Evolutionary conservation across 2,329 filamentous ascomycete species (phyloP), one percentile per base, ranked within the genome.

Genomic region (Ambrosiella cleistominuta): DNA sequence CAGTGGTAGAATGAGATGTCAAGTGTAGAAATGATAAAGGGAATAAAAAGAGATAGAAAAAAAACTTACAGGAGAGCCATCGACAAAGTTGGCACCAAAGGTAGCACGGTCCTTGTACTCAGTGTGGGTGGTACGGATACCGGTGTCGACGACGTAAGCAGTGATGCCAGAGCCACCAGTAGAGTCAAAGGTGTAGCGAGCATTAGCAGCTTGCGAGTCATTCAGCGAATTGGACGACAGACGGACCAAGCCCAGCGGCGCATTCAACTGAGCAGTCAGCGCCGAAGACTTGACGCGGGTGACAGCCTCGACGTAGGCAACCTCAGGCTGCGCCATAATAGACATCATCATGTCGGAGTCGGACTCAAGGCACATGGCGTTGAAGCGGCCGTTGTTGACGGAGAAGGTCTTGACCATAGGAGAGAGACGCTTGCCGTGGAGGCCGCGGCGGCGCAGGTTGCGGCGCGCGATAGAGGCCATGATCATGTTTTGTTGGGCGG

Each of bases 121-220:
- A 49, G 66, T 64, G 68, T 86, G 82, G 5, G 72, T 71, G 42
- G 70, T 69, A 57, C 70, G 70, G 66, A 85, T 78, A 63, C 82
- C 82, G 5, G 81, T 84, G 68, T 86, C 82, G 45, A 86, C 75
- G 27, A 86, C 69, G 66, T 80, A 86, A 36, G 74, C 76, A 19
- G 77, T 82, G 63, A 79, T 76, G n/a, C 75, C 77, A 62, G 72
- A 59, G 38, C 78, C 79, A 19, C 74, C 75, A 11, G 70, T 71
- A 59, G 69, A 68, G 65, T 81, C 77, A 62, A 79, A 81, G 55
- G 75, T 63, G 65, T 80, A 81, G 56, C 65, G 67, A 6, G 61
- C 58, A n/a, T 40, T 44, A 3, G 54, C 15, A 12, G 64, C 62
- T 39, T 64, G 58, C 36, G 63, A 58, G 45, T 68, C 70, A 15